Base-by-base conservation (phyloP, 2,329 filamentous ascomycete species). In the Pseudogymnoascus sp. region DNA sequence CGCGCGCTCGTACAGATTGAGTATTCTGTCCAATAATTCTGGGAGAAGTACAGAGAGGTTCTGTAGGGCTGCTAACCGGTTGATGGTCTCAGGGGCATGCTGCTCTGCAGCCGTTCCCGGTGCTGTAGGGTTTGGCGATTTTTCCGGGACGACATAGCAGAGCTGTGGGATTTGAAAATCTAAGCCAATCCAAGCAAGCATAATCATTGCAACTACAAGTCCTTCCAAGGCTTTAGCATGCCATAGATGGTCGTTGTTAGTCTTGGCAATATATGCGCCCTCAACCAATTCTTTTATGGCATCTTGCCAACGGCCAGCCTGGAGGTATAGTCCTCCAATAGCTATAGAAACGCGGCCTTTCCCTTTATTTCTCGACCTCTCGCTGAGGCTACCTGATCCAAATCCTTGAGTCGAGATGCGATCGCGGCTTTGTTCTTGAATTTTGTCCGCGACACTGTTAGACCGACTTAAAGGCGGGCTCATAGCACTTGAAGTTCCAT, bases 201-300 rank as follows among this genome's bases (percentile, higher is more conserved):
- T 84, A 41, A 98, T 72, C 68, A 98, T 82, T 71, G 89, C 91
- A 26, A 96, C 82, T 56, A 95, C 78, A 65, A 96, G 90, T 28
- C 93, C 86, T 73, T 99, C 96, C 19, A 99, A 80, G 1, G 91
- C 93, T 76, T 98, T 98, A 16, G 90, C 95, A 76, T 97, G 91
- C 93, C 95, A 99, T n/a, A 98, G 75, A 75, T 96, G 91, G 75
- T 99, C 95, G 70, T 91, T 93, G 64, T 90, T 84, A 38, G 86
- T 87, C 69, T 91, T 89, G 14, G 91, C 89, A 68, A 88, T 85
- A 8, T 84, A 84, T 1, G 90, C 92, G 62, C 89, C 91, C 65
- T 97, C 93, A 8, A 86, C 81, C 22, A 97, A 83, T 72, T 96
- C 91, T 73, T 86, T 89, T 53, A 98, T 75, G 6, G 93, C 93